phyloP scores from a whole-genome alignment of 2,329 filamentous ascomycete species.

The Blastomyces emzantsi region DNA sequence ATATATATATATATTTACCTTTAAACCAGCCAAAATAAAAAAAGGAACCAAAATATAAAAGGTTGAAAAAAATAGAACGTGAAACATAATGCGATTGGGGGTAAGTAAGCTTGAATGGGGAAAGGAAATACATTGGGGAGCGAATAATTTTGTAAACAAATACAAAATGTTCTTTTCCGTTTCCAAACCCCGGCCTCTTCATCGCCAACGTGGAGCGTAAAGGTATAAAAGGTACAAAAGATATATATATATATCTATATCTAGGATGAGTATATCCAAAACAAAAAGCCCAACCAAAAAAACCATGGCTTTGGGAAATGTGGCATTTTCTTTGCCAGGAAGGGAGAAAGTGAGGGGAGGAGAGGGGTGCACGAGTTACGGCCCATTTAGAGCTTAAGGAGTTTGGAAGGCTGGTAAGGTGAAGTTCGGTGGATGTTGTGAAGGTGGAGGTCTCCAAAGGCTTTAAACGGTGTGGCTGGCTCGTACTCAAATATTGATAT shows the following conservation, averaged over 20 bases:
- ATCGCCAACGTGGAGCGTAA: neutral
- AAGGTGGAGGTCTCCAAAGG: neutral
- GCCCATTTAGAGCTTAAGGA: neutral
- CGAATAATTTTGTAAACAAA: neutral
- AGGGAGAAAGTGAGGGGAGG: neutral
- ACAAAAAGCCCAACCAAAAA: neutral
- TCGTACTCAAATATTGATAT: neutral
- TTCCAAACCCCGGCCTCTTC: neutral
- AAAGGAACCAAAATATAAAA: neutral
- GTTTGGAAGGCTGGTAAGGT: neutral
- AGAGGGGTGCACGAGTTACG: neutral
- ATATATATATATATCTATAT: conserved; percentile 11
- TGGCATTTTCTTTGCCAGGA: neutral
- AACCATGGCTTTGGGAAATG: neutral
- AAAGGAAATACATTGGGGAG: neutral
- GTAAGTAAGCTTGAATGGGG: neutral
- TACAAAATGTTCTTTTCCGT: neutral
- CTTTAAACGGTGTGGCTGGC: neutral
- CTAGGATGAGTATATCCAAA: neutral
- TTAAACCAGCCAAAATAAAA: neutral
- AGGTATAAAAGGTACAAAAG: no score
- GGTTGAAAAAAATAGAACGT: no score
- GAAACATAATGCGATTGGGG: neutral
- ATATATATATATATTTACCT: neutral
- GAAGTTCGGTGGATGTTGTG: neutral